Conservation (phyloP, 805 yeast species). For the Pichia kluyveri region DNA sequence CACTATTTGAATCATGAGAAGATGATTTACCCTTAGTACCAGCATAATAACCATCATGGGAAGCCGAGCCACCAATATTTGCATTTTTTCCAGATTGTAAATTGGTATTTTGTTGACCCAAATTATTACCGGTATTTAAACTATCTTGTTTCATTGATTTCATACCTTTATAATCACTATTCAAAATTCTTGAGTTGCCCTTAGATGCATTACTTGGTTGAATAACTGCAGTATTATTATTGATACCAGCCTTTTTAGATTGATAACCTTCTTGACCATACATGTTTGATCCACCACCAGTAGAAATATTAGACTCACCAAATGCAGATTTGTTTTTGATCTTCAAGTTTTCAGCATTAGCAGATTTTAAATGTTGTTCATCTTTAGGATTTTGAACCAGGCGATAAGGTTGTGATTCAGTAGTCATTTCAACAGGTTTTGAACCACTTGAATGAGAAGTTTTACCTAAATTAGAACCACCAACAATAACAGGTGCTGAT, state of each 20-base stretch:
- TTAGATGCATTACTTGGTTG: neutral
- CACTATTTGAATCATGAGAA: neutral
- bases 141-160: neutral
- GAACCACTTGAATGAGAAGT: neutral
- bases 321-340: neutral
- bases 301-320: neutral
- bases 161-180: neutral
- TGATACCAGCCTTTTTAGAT: neutral
- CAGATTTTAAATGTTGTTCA: neutral
- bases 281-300: neutral
- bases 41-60: slow-evolving; percentile 3
- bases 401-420: slow-evolving; percentile 8
- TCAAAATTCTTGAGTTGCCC: neutral
- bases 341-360: slow-evolving; percentile 1
- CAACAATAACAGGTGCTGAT: neutral
- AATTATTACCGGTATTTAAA: neutral
- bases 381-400: slow-evolving; percentile 5
- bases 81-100: no score
- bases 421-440: neutral
- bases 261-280: neutral
- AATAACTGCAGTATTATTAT: no score
- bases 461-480: neutral
- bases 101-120: no score
- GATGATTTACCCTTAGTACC: neutral
- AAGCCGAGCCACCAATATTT: no score